Base-by-base conservation (phyloP, 176 grass and related monocot species). In the Hyparrhenia diplandra region DNA sequence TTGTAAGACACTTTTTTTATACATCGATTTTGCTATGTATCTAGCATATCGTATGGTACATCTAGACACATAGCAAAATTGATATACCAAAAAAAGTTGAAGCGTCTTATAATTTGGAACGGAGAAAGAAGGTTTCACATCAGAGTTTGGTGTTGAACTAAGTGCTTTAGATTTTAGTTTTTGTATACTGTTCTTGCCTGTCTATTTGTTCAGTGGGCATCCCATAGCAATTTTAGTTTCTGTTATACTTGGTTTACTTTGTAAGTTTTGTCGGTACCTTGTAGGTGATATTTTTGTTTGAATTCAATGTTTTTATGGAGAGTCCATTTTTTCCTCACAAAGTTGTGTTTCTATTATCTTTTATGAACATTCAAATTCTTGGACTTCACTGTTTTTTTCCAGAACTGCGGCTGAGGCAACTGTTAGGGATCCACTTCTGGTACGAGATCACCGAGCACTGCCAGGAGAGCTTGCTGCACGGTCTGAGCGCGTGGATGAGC, bases 401-500 rank as follows among this genome's bases (percentile, higher is more conserved):
- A 92, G 90, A 73, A 21, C 84, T 75, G 80, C 68, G 17, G 69
- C 54, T 65, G 86, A 79, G 40, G 34, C 30, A 14, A 11, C 65
- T 51, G 45, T 40, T 17, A 87, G 72, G 27, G 86, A 86, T 24
- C 58, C 59, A 23, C 37, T 51, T 54, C 39, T 35, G 57, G 20
- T 10, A 85, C 86, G 88, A 85, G 92, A 84, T 52, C 83, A 88
- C 23, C 69, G 66, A 76, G 17, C 29, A 31, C 34, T 79, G 43
- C 29, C 63, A 54, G 60, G 37, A 6, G 88, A 90, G 27, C 58
- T 84, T 9, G 80, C 42, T 9, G 40, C 66, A 12, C 79, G 61
- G 59, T 24, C 76, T 18, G 83, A 74, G 71, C 64, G 13, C 1
- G 63, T 86, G 67, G 88, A 89, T 18, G 88, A 86, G 45, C 73